Percentiles rank a stretch among this genome's conserved stretches.
phyloP scores from a whole-genome alignment of 78 protist genomes.

The Reticulomyxa filosa region DNA sequence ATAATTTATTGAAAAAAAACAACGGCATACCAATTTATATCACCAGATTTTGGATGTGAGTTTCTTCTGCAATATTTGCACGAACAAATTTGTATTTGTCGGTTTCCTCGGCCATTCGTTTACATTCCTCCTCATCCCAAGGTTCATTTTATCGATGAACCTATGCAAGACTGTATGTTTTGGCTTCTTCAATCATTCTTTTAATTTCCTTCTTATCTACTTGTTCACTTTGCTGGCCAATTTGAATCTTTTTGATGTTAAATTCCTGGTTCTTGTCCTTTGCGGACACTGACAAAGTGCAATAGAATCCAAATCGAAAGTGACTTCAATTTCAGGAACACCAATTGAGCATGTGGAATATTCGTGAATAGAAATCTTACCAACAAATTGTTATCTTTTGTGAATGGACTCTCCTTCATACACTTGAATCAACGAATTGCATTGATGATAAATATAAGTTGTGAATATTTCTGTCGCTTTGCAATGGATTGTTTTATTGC shows the following conservation, averaged over 20 bases:
- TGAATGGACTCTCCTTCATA: conserved; percentile 87
- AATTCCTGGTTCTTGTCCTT: conserved; percentile 69
- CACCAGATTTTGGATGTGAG: no score
- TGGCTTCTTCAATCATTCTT: conserved; percentile 83
- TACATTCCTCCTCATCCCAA: no score
- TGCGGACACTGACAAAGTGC: conserved; percentile 82
- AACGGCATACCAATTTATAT: no score
- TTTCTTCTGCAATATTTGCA: no score
- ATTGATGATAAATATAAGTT: conserved; percentile 84
- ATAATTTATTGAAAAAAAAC: no score
- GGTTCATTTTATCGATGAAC: no score
- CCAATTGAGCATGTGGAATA: conserved; percentile 92
- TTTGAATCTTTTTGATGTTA: conserved; percentile 50
- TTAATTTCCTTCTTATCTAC: conserved; percentile 71
- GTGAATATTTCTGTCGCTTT: conserved; percentile 81
- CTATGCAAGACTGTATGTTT: no score
- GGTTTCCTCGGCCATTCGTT: no score
- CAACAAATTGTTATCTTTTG: conserved; percentile 77
- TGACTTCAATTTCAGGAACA: conserved; percentile 87
- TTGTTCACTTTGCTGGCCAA: conserved; percentile 83
- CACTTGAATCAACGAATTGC: conserved; percentile 64
- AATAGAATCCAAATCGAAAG: conserved; percentile 83
- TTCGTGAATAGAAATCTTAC: conserved; percentile 79
- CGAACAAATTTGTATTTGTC: no score
- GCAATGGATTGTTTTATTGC: conserved; percentile 94